These are phyloP conservation scores for Bipolaris sorokiniana DNA, from an alignment of 2,329 filamentous ascomycete species.

Conservation along the genomic window DNA sequence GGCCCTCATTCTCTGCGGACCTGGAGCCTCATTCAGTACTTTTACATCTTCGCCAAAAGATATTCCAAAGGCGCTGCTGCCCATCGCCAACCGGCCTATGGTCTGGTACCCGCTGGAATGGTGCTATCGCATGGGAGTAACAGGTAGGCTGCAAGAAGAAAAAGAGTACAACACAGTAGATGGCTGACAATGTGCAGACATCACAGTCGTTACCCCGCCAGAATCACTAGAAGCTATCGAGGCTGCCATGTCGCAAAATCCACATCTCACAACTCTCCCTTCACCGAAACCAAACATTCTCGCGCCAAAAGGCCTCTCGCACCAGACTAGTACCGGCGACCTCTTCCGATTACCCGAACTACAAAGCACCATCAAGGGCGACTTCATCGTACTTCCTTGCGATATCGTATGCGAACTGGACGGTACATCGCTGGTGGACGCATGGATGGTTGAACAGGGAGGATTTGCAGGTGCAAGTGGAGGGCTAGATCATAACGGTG, in stretches of 20 bases:
- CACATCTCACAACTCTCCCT: slow-evolving; percentile 75
- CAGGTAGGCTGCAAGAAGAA: slow-evolving; percentile 55
- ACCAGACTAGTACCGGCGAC: slow-evolving; percentile 88
- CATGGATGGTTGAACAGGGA: slow-evolving; percentile 87
- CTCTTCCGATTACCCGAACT: slow-evolving; percentile 85
- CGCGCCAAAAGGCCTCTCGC: slow-evolving; percentile 75
- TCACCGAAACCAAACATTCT: slow-evolving; percentile 76
- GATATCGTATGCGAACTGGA: slow-evolving; percentile 91
- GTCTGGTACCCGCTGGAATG: slow-evolving; percentile 89
- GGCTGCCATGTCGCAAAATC: slow-evolving; percentile 75
- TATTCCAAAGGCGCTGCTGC: slow-evolving; percentile 80
- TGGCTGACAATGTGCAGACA: slow-evolving; percentile 44
- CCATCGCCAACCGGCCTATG: slow-evolving; percentile 85
- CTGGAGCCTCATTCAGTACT: slow-evolving; percentile 80
- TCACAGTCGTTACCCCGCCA: slow-evolving; percentile 63
- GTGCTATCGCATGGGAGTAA: slow-evolving; percentile 80
- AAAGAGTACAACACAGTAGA: neutral
- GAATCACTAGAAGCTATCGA: slow-evolving; percentile 69
- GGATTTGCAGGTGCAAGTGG: slow-evolving; percentile 68
- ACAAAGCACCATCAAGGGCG: slow-evolving; percentile 74
- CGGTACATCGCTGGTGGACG: slow-evolving; percentile 80
- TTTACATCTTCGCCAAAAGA: slow-evolving; percentile 82
- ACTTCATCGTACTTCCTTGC: slow-evolving; percentile 91
- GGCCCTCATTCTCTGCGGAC: slow-evolving; percentile 82
- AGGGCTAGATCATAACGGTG: slow-evolving; percentile 51